Base-by-base conservation (phyloP, 495 filamentous ascomycete genomes). In the Penicillium cosmopolitanum region DNA sequence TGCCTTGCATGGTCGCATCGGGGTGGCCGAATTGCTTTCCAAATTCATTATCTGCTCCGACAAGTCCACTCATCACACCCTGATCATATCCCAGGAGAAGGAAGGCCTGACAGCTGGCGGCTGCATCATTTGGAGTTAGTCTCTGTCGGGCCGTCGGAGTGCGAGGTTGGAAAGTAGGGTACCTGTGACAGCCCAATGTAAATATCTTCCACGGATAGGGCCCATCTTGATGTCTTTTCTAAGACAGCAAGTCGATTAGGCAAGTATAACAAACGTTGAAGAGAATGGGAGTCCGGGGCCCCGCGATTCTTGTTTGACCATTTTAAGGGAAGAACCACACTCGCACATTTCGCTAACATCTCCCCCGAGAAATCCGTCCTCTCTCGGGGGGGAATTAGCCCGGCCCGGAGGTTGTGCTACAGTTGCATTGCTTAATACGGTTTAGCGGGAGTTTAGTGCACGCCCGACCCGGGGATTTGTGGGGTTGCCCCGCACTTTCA, bases 11-110 rank as follows among this genome's bases (percentile, higher is more conserved):
- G 2, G 56, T 64, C 1, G 73, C 64, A 31, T 73, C 64, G 9
- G 75, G 75, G 43, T 79, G 67, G 43, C 71, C 68, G 55, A 78
- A 78, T 23, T 73, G 67, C 25, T 64, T 63, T 46, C 71, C 71
- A 51, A 77, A 77, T 6, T 72, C 60, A 42, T 77, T 77, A 21
- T 77, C 63, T 0, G 74, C 73, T 4, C 74, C 74, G 7, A 77
- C 61, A 15, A 77, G 59, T 2, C 74, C 74, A 18, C 66, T 66
- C 74, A 77, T 77, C 12, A 76, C 73, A 11, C 72, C 74, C 54
- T 77, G 72, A 36, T 77, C 74, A 64, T 72, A 77, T 0, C 74
- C 74, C 12, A 77, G 63, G 3, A 77, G 57, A 23, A 77, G 61
- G 25, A 77, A 77, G 19, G 72, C 72, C 63, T 75, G 72, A 55